Evolutionary conservation across 192 early-diverging fungal species (phyloP), one percentile per base, ranked within the genome.

Genomic region (Allomyces javanicus): DNA sequence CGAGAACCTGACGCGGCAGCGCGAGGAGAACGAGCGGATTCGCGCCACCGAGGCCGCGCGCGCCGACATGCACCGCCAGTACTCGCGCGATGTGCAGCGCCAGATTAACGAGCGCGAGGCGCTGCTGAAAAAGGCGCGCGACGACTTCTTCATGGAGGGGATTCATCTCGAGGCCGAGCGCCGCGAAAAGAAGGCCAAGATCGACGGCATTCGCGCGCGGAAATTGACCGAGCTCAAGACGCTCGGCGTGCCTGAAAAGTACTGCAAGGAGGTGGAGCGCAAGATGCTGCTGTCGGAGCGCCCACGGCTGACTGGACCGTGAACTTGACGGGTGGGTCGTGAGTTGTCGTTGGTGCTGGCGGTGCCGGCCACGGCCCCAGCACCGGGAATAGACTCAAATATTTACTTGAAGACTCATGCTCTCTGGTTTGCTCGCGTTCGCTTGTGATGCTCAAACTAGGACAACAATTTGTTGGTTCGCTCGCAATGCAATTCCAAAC

Each of bases 121-220:
- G 10, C 6, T 71, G 27, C 62, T 72, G 24, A 65, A 68, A 27
- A 79, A 80, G 68, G 65, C 62, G 23, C 70, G 81, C 9, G 77
- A 82, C 19, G 81, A 83, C 12, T 83, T 83, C 71, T 83, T 83
- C 66, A 76, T 77, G 75, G 81, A 83, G 62, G 81, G 81, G 21
- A 67, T 79, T 11, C 55, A 73, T 11, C 73, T 77, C 9, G 74
- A 74, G 2, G 61, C 71, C 64, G 81, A 83, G 66, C 67, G 79
- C 33, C 24, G 33, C 24, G 81, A 83, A 62, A 83, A 83, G 70
- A 75, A 71, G 44, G 67, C 70, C 50, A 81, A 83, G 71, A 79
- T 83, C 70, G 81, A 79, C 24, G 44, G 61, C 24, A 81, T 81
- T 64, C 79, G 81, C 65, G 66, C 72, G 33, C 67, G 81, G 21